Conservation (phyloP, 2,329 filamentous ascomycete species). For the Achaetomium macrosporum region DNA sequence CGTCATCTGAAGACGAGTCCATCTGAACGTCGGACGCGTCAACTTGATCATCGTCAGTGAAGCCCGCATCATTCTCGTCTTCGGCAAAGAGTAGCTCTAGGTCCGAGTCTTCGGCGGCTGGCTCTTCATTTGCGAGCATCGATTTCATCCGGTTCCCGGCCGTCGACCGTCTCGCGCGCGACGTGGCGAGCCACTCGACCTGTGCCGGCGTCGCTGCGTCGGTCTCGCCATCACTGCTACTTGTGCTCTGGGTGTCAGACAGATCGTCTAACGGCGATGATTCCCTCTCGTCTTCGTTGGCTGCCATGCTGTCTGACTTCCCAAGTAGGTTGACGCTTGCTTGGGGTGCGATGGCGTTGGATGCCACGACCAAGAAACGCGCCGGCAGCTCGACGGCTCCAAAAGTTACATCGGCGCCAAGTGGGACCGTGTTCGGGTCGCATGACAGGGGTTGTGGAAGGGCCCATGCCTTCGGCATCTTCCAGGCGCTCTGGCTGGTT, state of each 20-base stretch:
- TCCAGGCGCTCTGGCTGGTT: constrained; percentile 8
- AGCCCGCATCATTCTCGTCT: constrained; percentile 62
- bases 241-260: constrained; percentile 32
- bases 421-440: no score
- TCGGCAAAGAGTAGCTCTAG: constrained; percentile 73
- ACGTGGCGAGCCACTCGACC: constrained; percentile 66
- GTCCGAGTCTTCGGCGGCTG: constrained; percentile 49
- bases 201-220: constrained; percentile 24
- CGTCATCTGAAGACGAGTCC: constrained; percentile 78
- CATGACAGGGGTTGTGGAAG: no score
- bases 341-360: no score
- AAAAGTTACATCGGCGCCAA: no score
- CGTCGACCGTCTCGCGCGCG: constrained; percentile 68
- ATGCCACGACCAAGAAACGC: neutral
- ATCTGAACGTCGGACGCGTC: constrained; percentile 73
- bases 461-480: neutral
- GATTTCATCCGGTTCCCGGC: constrained; percentile 79
- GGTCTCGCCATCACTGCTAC: constrained; percentile 31
- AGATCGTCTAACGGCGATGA: constrained; percentile 30
- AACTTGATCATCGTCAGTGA: constrained; percentile 61
- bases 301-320: constrained; percentile 19
- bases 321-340: neutral
- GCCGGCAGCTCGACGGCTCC: no score
- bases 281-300: constrained; percentile 21
- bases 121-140: constrained; percentile 68